Evolutionary conservation across 75 land plant genomes (phyloP), one percentile per base, ranked within the genome.

Genomic region (Pinus tabuliformis): DNA sequence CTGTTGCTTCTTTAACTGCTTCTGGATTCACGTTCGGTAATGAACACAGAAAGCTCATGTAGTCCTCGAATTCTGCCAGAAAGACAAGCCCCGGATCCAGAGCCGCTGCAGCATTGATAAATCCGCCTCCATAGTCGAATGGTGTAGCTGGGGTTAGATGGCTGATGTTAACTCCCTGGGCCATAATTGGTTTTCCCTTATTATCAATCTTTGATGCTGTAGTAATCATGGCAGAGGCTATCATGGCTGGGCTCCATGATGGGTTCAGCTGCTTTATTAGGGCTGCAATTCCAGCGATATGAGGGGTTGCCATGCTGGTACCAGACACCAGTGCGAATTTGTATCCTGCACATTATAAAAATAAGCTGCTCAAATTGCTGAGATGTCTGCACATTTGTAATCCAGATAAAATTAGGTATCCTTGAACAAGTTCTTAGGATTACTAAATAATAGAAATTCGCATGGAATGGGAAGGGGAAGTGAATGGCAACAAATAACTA

Each of bases 231-330:
- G 98, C 93, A 15, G 98, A 95, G 4, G 91, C 84, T 56, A 95
- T 87, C 84, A 85, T 94, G 4, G 93, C 84, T 16, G 93, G 95
- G 73, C 91, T 87, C 95, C 92, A 90, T 1, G 79, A 79, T 2
- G 93, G 95, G 58, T 89, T 76, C 5, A 14, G 14, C 70, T 92
- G 91, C 78, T 84, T 87, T 52, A 95, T 49, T 4, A 92, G 83
- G 33, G 98, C 98, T 39, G 95, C 95, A 61, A 95, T 77, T 54
- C 98, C 95, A 0, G 91, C 93, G 2, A 89, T 83, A 78, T 95
- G 98, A 12, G 98, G 98, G 9, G 91, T 65, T 64, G 98, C 95
- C 98, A 95, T 95, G 76, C 98, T 92, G 20, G 98, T 95, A 24
- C 98, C 98, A 56, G 98, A 95, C 30, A 92, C 24, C 64, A 90